A percentile compares a stretch with the other conserved stretches of the same genome.
phyloP scores from a whole-genome alignment of 2,329 filamentous ascomycete genomes.

The Corynespora cassiicola region DNA sequence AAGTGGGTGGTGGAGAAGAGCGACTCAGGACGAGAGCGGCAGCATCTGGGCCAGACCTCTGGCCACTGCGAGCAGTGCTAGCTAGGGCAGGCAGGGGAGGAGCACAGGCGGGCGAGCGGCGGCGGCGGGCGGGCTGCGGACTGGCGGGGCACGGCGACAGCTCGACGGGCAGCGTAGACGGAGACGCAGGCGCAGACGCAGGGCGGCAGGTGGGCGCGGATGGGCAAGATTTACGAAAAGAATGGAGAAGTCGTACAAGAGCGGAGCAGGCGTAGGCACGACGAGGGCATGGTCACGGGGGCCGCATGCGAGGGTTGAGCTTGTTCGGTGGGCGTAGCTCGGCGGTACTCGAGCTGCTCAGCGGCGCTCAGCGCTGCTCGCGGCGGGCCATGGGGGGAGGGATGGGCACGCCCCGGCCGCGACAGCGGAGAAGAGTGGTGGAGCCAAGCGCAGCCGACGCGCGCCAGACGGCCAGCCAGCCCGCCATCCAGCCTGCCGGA shows the following conservation, averaged over 20 bases:
- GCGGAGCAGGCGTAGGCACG: too few species aligned
- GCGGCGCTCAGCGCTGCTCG: neutral
- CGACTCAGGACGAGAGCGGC: constrained; percentile 2
- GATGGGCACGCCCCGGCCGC: neutral
- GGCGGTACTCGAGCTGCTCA: neutral
- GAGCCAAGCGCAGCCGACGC: too few species aligned
- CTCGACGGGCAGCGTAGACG: neutral
- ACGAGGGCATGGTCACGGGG: constrained; percentile 28
- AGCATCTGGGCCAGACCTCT: constrained; percentile 7
- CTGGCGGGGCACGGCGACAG: neutral
- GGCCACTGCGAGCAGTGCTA: neutral
- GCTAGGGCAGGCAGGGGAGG: constrained; percentile 11
- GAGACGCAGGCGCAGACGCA: constrained; percentile 15
- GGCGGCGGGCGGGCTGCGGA: constrained; percentile 2
- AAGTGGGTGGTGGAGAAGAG: constrained; percentile 16
- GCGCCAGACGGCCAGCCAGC: too few species aligned
- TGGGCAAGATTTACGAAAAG: constrained; percentile 17
- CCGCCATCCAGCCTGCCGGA: too few species aligned
- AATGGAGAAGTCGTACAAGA: constrained; percentile 15
- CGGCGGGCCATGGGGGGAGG: neutral
- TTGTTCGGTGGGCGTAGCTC: neutral
- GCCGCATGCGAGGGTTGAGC: neutral
- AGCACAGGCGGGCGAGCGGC: constrained; percentile 5
- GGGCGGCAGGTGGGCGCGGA: constrained; percentile 15
- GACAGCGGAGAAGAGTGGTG: constrained; percentile 1